Evolutionary conservation across 805 yeast genomes (phyloP).

Genomic region (Candida sphagnicola): DNA sequence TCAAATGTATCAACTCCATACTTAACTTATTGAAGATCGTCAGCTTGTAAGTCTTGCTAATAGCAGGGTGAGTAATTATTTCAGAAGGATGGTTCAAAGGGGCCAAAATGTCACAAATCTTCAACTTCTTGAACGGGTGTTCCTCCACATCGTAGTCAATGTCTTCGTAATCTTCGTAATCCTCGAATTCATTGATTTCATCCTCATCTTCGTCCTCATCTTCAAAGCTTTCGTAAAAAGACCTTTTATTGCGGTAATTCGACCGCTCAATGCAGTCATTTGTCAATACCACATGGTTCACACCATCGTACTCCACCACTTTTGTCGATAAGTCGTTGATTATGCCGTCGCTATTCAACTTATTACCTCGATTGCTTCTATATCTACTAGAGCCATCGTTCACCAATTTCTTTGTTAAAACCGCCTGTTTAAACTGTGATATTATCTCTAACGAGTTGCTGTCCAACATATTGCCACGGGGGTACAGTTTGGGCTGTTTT

Average conservation of each 20-base stretch:
- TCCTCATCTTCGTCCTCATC: constrained; percentile 14
- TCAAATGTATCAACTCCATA: constrained; percentile 66
- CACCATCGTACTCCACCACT: constrained; percentile 37
- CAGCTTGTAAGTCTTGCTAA: constrained; percentile 61
- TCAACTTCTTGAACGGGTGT: constrained; percentile 26
- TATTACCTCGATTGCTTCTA: constrained; percentile 26
- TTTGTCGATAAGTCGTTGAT: constrained; percentile 23
- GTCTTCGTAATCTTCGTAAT: constrained; percentile 13
- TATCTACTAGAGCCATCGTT: constrained; percentile 8
- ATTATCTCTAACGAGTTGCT: constrained; percentile 35
- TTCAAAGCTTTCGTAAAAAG: not conserved
- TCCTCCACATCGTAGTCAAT: constrained; percentile 15
- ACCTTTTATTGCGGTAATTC: constrained; percentile 25
- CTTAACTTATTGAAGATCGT: constrained; percentile 54
- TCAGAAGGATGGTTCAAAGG: constrained; percentile 84
- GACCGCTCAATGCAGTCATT: constrained; percentile 30
- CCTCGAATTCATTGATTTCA: constrained; percentile 8
- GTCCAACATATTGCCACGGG: constrained; percentile 43
- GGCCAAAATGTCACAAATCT: constrained; percentile 50
- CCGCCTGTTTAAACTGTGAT: constrained; percentile 35
- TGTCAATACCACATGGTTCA: constrained; percentile 30
- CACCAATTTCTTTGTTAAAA: constrained; percentile 11
- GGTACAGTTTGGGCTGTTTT: no score
- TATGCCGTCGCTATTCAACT: constrained; percentile 16
- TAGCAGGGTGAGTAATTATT: constrained; percentile 63